Conservation (phyloP, 306 rosid species). For the Inga laurina region DNA sequence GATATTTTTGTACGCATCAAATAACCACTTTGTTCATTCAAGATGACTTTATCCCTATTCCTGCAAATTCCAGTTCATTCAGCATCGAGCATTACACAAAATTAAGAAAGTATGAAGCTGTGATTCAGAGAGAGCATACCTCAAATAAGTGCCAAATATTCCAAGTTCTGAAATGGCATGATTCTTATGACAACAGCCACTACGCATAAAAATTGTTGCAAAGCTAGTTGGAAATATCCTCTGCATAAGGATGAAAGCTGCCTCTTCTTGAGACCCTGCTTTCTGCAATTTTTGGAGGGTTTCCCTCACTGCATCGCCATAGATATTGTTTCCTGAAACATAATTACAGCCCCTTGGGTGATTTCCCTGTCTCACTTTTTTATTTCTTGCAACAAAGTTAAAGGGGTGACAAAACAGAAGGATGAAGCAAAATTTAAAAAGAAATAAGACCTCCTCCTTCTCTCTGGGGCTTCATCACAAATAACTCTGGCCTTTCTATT, state of each 20-base stretch:
- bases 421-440: slow-evolving; percentile 24
- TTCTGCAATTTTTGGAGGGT: slow-evolving; percentile 64
- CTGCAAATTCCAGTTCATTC: slow-evolving; percentile 53
- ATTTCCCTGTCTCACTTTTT: background rate
- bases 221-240: slow-evolving; percentile 68
- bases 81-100: background rate
- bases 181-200: slow-evolving; percentile 66
- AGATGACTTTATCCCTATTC: slow-evolving; percentile 67
- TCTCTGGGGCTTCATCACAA: slow-evolving; percentile 96
- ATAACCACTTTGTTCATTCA: slow-evolving; percentile 78
- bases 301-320: slow-evolving; percentile 77
- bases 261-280: slow-evolving; percentile 65
- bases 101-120: background rate
- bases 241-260: slow-evolving; percentile 82
- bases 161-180: slow-evolving; percentile 83
- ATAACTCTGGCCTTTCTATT: slow-evolving; percentile 67
- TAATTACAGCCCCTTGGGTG: background rate
- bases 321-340: slow-evolving; percentile 88
- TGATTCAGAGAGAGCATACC: slow-evolving; percentile 44
- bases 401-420: background rate
- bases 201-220: slow-evolving; percentile 60
- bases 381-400: background rate
- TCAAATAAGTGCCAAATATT: slow-evolving; percentile 76
- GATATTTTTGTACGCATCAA: slow-evolving; percentile 89
- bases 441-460: slow-evolving; percentile 88